Evolutionary conservation across 108 stramenopile genomes (phyloP), one percentile per base, ranked within the genome.

Genomic region (Conticribra weissflogii): DNA sequence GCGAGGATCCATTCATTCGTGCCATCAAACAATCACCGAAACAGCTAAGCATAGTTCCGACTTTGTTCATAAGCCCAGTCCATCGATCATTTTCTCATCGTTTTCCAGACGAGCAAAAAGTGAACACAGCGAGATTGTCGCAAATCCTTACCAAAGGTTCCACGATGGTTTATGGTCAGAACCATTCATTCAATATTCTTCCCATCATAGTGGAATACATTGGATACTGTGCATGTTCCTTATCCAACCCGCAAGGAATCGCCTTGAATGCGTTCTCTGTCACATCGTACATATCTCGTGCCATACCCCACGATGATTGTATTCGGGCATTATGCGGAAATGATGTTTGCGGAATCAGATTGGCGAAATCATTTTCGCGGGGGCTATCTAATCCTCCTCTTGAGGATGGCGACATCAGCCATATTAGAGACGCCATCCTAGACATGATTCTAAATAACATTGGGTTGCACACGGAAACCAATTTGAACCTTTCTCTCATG

Each of bases 1-100:
- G 88, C 17, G 90, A 91, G 53, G 86, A 88, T 27, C 53, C 69
- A 22, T 88, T 94, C 49, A 22, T 76, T 30, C 54, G 59, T 18
- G 73, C 81, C 30, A 41, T 85, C 3, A 48, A 63, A 21, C 58
- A 80, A 2, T 48, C 61, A 25, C n/a, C 53, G 27, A 32, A 41
- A 32, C 22, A 66, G 0, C 57, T 82, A 5, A 76, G 74, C 21
- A 22, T 80, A 24, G 72, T 82, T 21, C 81, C 84, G 4, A 63
- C 65, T n/a, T 64, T 85, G 28, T 85, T 85, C 74, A 66, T 74
- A 46, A 63, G 66, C 1, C 78, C 74, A 41, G 71, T 83, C 22
- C 73, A 76, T 47, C 69, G 74, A 52, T 76, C 76, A 4, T 52
- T 71, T 55, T 68, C 69, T 8, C 77, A 80, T 47, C 71, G 76